phyloP scores from a whole-genome alignment of 257 asterid genomes.

The Scutellaria barbata region DNA sequence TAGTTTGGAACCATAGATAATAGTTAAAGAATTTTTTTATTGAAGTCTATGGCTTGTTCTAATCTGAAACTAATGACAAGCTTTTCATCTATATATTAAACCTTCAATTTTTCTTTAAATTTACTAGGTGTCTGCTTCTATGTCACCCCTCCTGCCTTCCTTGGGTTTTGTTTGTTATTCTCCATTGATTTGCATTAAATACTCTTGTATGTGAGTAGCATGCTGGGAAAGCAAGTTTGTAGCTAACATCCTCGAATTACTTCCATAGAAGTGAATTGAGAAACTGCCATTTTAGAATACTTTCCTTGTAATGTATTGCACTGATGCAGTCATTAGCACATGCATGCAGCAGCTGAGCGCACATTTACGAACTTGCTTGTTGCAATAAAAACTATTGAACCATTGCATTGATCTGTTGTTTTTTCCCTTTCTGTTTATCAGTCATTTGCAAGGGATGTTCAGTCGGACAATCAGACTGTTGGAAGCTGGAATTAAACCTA shows the following conservation, averaged over 20 bases:
- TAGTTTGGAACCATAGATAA: not conserved
- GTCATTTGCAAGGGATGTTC: slow-evolving; percentile 98
- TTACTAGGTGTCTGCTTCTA: slow-evolving; percentile 10
- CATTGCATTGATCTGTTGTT: slow-evolving; percentile 12
- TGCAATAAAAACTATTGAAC: slow-evolving; percentile 3
- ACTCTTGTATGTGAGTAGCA: slow-evolving; percentile 7
- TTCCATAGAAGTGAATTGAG: slow-evolving; percentile 11
- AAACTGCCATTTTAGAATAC: not conserved
- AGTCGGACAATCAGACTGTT: slow-evolving; percentile 88
- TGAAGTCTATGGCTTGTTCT: not conserved
- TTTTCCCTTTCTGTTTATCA: slow-evolving; percentile 37
- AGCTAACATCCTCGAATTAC: not conserved
- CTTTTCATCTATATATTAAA: slow-evolving; percentile 20
- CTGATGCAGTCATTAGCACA: not conserved
- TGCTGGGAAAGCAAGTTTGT: slow-evolving; percentile 16
- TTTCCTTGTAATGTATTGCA: not conserved
- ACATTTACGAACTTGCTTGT: slow-evolving; percentile 9
- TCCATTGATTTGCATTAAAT: not conserved
- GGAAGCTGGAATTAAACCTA: slow-evolving; percentile 99
- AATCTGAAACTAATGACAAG: slow-evolving; percentile 1
- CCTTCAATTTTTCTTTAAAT: slow-evolving; percentile 2
- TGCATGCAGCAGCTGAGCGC: slow-evolving; percentile 15
- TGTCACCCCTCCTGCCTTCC: not conserved
- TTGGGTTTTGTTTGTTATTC: not conserved
- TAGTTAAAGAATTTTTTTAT: not conserved